A percentile compares a stretch with the other conserved stretches of the same genome.
Conservation (phyloP, 495 filamentous ascomycete species). For the Neurospora africana region DNA sequence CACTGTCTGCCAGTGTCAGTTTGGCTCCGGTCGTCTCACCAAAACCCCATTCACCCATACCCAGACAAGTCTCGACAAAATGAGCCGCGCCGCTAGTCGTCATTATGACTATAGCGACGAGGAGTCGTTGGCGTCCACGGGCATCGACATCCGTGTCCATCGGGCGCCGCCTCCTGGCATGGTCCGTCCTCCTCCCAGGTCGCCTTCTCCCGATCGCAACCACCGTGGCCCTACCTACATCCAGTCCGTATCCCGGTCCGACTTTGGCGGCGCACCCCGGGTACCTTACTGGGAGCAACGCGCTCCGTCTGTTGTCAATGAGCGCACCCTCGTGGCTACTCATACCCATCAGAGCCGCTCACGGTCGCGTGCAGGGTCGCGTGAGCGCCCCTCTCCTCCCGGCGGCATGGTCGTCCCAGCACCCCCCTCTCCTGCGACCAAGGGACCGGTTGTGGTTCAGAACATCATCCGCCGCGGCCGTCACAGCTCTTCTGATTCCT, state of each 20-base stretch:
- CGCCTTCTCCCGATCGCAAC: not conserved
- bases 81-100: not conserved
- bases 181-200: conserved; percentile 17
- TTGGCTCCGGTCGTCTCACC: not conserved
- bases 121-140: conserved; percentile 9
- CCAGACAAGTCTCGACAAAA: not conserved
- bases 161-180: conserved; percentile 15
- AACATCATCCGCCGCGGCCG: conserved; percentile 25
- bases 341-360: conserved; percentile 16
- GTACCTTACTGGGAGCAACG: conserved; percentile 14
- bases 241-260: conserved; percentile 17
- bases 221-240: conserved; percentile 28
- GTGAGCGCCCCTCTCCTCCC: conserved; percentile 27
- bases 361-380: conserved; percentile 32
- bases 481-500: conserved; percentile 25
- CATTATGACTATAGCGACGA: conserved; percentile 21
- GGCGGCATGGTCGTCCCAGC: conserved; percentile 10
- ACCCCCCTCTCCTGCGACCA: not conserved
- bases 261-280: not conserved
- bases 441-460: conserved; percentile 38
- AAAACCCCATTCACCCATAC: not conserved
- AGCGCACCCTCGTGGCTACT: conserved; percentile 28
- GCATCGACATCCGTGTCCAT: conserved; percentile 33
- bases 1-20: not conserved
- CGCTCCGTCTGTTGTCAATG: not conserved